These are phyloP conservation scores for Solanum verrucosum DNA, from an alignment of 257 asterid genomes.

Conservation along the genomic window DNA sequence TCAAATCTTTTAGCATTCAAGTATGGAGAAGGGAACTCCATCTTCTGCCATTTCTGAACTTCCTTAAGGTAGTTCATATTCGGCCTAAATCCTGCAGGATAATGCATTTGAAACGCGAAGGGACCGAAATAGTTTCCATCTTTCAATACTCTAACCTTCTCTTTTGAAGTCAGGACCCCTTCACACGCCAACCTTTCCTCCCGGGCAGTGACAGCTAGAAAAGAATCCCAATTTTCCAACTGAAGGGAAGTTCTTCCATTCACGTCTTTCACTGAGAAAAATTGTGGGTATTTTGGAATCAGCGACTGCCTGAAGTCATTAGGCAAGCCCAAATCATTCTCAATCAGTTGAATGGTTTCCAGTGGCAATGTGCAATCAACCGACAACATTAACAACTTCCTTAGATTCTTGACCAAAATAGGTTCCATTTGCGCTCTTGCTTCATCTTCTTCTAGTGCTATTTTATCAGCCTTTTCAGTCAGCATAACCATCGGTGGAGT, in stretches of 20 bases:
- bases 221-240: constrained; percentile 93
- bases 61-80: constrained; percentile 68
- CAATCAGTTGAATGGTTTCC: constrained; percentile 47
- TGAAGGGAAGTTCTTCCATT: constrained; percentile 53
- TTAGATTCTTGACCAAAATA: constrained; percentile 58
- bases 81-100: constrained; percentile 85
- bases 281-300: constrained; percentile 58
- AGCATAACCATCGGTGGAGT: constrained; percentile 68
- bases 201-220: constrained; percentile 68
- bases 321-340: constrained; percentile 69
- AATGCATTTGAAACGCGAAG: constrained; percentile 54
- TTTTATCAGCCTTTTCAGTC: constrained; percentile 54
- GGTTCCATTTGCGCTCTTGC: constrained; percentile 61
- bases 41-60: constrained; percentile 76
- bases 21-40: constrained; percentile 97
- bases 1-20: constrained; percentile 72
- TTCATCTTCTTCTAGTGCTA: constrained; percentile 48
- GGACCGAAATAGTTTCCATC: constrained; percentile 78
- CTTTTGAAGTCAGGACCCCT: constrained; percentile 2
- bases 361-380: constrained; percentile 71
- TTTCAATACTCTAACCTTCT: constrained; percentile 43
- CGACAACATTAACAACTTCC: constrained; percentile 83
- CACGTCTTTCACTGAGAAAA: constrained; percentile 42
- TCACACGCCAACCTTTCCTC: constrained; percentile 48
- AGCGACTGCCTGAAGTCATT: constrained; percentile 52